Conservation (phyloP, 208 protist genomes). For the Wallacemonas sp. region DNA sequence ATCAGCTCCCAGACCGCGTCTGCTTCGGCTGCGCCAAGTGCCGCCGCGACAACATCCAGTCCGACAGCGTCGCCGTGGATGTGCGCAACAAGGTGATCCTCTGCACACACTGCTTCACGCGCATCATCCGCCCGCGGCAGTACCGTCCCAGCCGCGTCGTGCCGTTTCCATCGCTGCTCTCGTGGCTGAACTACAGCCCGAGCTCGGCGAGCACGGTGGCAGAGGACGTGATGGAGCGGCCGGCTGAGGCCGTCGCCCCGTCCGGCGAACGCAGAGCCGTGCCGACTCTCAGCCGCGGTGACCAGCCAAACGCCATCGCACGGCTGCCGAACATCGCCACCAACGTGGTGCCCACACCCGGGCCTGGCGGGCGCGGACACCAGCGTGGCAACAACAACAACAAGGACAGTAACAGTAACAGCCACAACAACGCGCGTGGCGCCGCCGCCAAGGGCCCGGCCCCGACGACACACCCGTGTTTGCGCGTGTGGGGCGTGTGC, state of each 20-base stretch:
- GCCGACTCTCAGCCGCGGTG: slow-evolving; percentile 40
- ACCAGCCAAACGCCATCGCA: slow-evolving; percentile 42
- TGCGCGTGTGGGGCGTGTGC: slow-evolving; percentile 74
- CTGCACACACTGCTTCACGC: slow-evolving; percentile 72
- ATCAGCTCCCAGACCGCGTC: slow-evolving; percentile 65
- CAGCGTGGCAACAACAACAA: slow-evolving; percentile 7
- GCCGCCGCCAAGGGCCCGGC: background rate
- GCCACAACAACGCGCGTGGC: slow-evolving; percentile 1
- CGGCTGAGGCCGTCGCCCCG: slow-evolving; percentile 80
- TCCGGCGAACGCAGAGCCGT: slow-evolving; percentile 64
- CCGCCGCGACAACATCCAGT: slow-evolving; percentile 72
- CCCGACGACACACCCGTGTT: slow-evolving; percentile 59
- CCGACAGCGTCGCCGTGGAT: slow-evolving; percentile 73
- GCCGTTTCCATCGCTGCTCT: slow-evolving; percentile 83
- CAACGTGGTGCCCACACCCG: slow-evolving; percentile 34
- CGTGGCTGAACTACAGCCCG: slow-evolving; percentile 83
- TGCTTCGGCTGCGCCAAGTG: slow-evolving; percentile 81
- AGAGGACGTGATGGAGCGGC: slow-evolving; percentile 68
- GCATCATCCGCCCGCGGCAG: slow-evolving; percentile 70
- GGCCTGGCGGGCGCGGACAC: slow-evolving; percentile 15
- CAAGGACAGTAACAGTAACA: background rate
- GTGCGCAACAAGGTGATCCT: slow-evolving; percentile 63
- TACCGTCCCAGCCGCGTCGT: slow-evolving; percentile 76
- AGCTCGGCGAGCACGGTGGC: slow-evolving; percentile 58
- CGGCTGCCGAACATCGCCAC: slow-evolving; percentile 72